Evolutionary conservation across 352 stramenopile genomes (phyloP), one percentile per base, ranked within the genome.

Genomic region (Phytopythium vexans): DNA sequence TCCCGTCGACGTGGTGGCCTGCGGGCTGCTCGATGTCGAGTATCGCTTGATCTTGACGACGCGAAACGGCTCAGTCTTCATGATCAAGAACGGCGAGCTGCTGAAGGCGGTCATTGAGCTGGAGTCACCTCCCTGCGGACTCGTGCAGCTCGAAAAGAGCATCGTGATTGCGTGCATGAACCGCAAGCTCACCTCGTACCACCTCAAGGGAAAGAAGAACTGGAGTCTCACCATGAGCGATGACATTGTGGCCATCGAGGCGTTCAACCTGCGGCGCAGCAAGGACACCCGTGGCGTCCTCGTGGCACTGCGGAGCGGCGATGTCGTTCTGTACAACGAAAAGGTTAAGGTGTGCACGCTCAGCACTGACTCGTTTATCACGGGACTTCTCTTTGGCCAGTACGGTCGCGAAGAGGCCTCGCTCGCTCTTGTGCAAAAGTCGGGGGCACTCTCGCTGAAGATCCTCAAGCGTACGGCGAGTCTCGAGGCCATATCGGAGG

Each of bases 121-220:
- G 4, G 88, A 96, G 47, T 79, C 82, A 0, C 75, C 81, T 15
- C 69, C 84, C 0, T 92, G 83, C 41, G 86, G 76, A 0, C 60
- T 96, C 4, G 57, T 94, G 3, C 78, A 92, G 49, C 61, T 92
- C 32, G 86, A 93, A 39, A 91, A 91, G 40, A 90, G 79, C 58
- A 89, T 94, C 41, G 70, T 95, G 16, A 86, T 96, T 41, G 89
- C 87, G 5, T 94, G 82, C 14, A 92, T 93, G 71, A 93, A 95
- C 54, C 69, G 82, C 14, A 94, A 84, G 33, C 60, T 97, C 21
- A 80, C 85, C 41, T 95, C 85, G 11, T 97, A 88, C 51, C 85
- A 95, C 51, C 68, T 96, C 43, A 97, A 96, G 53, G 89, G 89
- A 21, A 92, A 94, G 49, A 95, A 95, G 64, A 94, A 96, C 70